Conservation (phyloP, 106 monocot genomes). For the Allium sativum region DNA sequence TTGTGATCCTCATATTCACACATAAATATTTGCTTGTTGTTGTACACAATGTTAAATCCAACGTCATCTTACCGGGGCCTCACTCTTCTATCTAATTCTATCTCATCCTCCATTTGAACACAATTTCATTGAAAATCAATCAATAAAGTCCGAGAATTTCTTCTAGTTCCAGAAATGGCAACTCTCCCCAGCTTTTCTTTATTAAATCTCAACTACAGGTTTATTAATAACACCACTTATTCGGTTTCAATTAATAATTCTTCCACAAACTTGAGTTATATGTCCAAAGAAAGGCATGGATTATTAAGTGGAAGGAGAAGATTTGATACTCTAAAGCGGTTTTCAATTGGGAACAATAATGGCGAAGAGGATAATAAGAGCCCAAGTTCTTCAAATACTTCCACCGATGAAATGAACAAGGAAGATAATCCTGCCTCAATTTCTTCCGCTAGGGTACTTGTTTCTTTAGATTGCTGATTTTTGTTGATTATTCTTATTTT, state of each 20-base stretch:
- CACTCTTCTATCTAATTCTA: no score
- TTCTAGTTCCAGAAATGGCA: constrained; percentile 15
- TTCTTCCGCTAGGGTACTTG: constrained; percentile 26
- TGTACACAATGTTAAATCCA: no score
- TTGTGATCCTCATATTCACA: no score
- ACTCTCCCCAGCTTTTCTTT: constrained; percentile 38
- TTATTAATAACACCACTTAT: constrained; percentile 1
- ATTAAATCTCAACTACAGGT: constrained; percentile 21
- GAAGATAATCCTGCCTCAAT: constrained; percentile 25
- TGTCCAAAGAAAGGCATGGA: constrained; percentile 7
- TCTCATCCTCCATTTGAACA: no score
- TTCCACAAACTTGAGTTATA: neutral
- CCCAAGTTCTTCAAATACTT: constrained; percentile 6
- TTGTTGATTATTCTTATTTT: neutral
- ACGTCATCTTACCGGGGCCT: no score
- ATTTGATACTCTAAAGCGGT: constrained; percentile 21
- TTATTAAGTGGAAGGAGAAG: constrained; percentile 10
- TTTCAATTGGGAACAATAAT: constrained; percentile 14
- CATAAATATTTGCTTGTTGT: no score
- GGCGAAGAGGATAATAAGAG: constrained; percentile 15
- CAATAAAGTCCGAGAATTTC: no score
- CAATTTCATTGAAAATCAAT: no score
- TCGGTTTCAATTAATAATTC: no score
- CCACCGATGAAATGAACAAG: constrained; percentile 23
- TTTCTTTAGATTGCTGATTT: neutral